Evolutionary conservation across 2,329 filamentous ascomycete species (phyloP), one percentile per base, ranked within the genome.

Genomic region (Aspergillus unguis): DNA sequence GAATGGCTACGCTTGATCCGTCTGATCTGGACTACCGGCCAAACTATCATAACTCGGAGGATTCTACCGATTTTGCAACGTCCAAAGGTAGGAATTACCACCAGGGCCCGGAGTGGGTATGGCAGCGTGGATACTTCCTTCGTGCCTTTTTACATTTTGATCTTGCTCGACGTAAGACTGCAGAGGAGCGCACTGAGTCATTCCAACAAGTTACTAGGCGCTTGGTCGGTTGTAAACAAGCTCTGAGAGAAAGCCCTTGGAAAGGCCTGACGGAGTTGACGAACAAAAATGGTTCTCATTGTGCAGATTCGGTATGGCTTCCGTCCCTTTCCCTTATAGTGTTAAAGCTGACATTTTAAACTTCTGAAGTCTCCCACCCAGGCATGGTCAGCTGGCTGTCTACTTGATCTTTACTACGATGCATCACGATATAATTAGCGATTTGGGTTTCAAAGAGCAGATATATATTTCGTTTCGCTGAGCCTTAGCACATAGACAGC

Each of bases 31-130:
- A 99, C 74, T 99, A 99, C 75, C 85, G 89, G 3, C 92, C 92
- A 0, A 90, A 94, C 76, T 99, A 99, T 76, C 85, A 87, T 77
- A 99, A 99, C 75, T 88, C 87, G 61, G 92, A 97, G 65, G 94
- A 99, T 72, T 92, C 87, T 54, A 84, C 83, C 9, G 89, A 97
- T 71, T 97, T 96, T 66, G 83, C 89, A 8, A 97, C 92, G 0
- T 85, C 88, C 62, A 97, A 97, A 73, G 94, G 94, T 45, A 82
- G 94, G 52, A 99, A 97, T 73, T 99, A 99, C 74, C 94, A 99
- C 71, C 92, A 97, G 71, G 94, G 94, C 4, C 95, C 94, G 0
- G 94, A 99, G 71, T 99, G 94, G 94, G 76, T 96, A 26, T 99
- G 94, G 94, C 95, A 92, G 0, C 92, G 90, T 1, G 94, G 94